A percentile compares a stretch with the other conserved stretches of the same genome.
Evolutionary conservation across 1,284 basidiomycete genomes (phyloP).

Genomic region (Hypsizygus ulmarius): DNA sequence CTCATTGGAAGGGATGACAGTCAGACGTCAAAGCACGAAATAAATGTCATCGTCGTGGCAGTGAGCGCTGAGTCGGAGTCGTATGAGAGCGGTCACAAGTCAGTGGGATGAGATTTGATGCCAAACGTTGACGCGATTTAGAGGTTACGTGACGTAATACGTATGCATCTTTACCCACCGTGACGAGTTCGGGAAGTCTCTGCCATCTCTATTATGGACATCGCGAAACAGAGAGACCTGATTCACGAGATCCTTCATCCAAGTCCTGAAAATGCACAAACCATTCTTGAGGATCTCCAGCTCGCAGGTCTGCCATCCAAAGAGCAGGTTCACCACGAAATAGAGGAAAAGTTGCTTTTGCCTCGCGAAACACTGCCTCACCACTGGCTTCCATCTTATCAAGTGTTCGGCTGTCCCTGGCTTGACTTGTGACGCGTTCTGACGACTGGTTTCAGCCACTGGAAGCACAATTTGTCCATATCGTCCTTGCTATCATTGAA

Average conservation of each 20-base stretch:
- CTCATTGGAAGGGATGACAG: conserved; percentile 22
- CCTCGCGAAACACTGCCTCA: conserved; percentile 60
- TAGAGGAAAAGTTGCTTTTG: conserved; percentile 67
- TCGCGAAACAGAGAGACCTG: conserved; percentile 30
- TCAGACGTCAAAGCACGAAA: not conserved
- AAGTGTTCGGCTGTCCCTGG: conserved; percentile 53
- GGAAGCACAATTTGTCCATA: conserved; percentile 60
- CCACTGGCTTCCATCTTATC: conserved; percentile 73
- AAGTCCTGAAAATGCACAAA: conserved; percentile 35
- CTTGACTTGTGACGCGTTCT: conserved; percentile 18
- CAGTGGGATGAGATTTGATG: not conserved
- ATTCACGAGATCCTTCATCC: conserved; percentile 50
- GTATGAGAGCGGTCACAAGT: not conserved
- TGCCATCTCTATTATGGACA: conserved; percentile 26
- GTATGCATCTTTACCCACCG: not conserved
- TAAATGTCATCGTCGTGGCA: not conserved
- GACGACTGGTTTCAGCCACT: conserved; percentile 50
- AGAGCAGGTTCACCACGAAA: conserved; percentile 58
- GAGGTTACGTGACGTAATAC: not conserved
- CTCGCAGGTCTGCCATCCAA: conserved; percentile 55
- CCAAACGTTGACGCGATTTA: not conserved
- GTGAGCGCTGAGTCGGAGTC: too few relatives aligned
- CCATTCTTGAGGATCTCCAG: conserved; percentile 50
- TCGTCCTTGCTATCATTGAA: conserved; percentile 60
- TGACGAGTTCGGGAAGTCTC: not conserved